These are phyloP conservation scores for Hypseocharis bilobata DNA, from an alignment of 441 rosid species.

Conservation along the genomic window DNA sequence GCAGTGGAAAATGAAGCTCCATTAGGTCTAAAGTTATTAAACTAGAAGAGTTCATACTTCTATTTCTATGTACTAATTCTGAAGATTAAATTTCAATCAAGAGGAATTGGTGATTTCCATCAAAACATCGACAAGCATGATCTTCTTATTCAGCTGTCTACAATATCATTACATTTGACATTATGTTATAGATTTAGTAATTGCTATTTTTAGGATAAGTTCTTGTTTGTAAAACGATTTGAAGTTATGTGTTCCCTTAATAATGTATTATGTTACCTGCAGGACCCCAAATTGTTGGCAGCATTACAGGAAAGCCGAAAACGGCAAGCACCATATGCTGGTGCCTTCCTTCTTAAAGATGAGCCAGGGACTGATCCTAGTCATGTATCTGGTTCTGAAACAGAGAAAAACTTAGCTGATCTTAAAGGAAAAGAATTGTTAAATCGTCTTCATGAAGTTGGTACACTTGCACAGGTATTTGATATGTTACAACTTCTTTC, in stretches of 20 bases:
- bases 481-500: constrained; percentile 15
- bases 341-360: constrained; percentile 92
- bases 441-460: constrained; percentile 86
- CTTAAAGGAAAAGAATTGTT: constrained; percentile 80
- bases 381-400: constrained; percentile 48
- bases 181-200: not conserved
- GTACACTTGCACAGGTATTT: constrained; percentile 92
- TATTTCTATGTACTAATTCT: too few relatives aligned
- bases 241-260: constrained; percentile 13
- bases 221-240: not conserved
- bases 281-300: constrained; percentile 86
- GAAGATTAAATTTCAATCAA: too few relatives aligned
- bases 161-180: too few relatives aligned
- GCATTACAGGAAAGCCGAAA: constrained; percentile 85
- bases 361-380: constrained; percentile 60
- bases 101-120: too few relatives aligned
- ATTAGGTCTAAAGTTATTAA: too few relatives aligned
- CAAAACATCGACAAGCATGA: too few relatives aligned
- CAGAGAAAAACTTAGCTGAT: constrained; percentile 57
- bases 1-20: too few relatives aligned
- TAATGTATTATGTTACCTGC: constrained; percentile 19
- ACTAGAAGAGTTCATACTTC: too few relatives aligned
- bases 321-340: constrained; percentile 93
- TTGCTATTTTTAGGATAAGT: not conserved
- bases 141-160: too few relatives aligned